Evolutionary conservation across 306 rosid genomes (phyloP).

Genomic region (Calophaca sinica): DNA sequence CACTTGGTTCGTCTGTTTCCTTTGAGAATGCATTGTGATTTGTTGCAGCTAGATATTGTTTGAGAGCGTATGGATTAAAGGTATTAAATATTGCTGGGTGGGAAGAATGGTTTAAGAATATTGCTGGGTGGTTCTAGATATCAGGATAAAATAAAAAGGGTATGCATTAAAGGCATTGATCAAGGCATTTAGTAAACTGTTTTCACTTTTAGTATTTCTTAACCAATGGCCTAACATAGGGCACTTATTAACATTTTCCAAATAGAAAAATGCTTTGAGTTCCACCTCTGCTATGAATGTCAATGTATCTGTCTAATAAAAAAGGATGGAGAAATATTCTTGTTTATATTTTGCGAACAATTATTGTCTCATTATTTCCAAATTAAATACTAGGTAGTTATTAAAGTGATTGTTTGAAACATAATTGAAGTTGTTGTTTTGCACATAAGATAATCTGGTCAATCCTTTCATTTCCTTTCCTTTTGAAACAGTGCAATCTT

Average conservation of each 20-base stretch:
- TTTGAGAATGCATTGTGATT: too few relatives aligned
- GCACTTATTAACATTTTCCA: not conserved
- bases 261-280: not conserved
- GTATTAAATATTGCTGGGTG: too few relatives aligned
- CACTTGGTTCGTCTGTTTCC: too few relatives aligned
- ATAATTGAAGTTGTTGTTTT: not conserved
- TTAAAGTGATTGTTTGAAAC: not conserved
- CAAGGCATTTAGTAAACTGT: not conserved
- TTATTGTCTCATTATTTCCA: constrained; percentile 2
- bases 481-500: not conserved
- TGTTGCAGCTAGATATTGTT: too few relatives aligned
- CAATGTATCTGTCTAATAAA: constrained; percentile 1
- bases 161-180: too few relatives aligned
- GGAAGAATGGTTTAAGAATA: too few relatives aligned
- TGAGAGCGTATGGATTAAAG: too few relatives aligned
- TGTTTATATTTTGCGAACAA: too few relatives aligned
- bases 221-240: not conserved
- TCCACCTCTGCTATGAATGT: constrained; percentile 2
- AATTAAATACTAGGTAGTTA: not conserved
- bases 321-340: constrained; percentile 15
- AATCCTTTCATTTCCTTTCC: not conserved
- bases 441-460: not conserved
- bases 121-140: too few relatives aligned
- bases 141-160: too few relatives aligned
- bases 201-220: not conserved